Evolutionary conservation across 345 rosid genomes (phyloP).

Genomic region (Acer campestre): DNA sequence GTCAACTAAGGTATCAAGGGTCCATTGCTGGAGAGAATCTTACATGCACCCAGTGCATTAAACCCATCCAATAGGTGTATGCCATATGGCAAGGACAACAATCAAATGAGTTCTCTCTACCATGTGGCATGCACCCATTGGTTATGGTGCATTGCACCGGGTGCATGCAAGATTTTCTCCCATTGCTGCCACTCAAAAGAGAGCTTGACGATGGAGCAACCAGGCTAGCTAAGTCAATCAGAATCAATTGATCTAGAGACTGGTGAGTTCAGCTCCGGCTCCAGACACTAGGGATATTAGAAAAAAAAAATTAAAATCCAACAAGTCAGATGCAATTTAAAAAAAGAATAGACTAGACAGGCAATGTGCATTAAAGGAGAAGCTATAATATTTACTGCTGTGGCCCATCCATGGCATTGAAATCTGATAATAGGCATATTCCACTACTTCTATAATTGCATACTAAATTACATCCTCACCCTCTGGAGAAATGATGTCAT

Average conservation of each 20-base stretch:
- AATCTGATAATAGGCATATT: slow-evolving; percentile 8
- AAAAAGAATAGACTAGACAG: not conserved
- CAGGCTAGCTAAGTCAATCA: slow-evolving; percentile 24
- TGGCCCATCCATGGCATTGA: slow-evolving; percentile 9
- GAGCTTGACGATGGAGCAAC: slow-evolving; percentile 12
- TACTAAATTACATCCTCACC: slow-evolving; percentile 18
- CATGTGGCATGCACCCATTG: no score
- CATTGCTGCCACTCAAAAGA: slow-evolving; percentile 21
- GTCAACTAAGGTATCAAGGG: slow-evolving; percentile 34
- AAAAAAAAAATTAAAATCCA: not conserved
- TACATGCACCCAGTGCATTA: no score
- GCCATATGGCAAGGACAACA: no score
- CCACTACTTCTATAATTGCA: slow-evolving; percentile 1
- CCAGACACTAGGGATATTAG: slow-evolving; percentile 20
- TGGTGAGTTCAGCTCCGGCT: slow-evolving; percentile 11
- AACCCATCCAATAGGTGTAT: no score
- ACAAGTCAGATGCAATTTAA: not conserved
- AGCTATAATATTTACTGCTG: slow-evolving; percentile 12
- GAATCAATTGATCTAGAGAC: not conserved
- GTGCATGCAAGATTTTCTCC: no score
- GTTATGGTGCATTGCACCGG: no score
- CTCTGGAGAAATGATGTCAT: not conserved
- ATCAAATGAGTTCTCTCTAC: no score
- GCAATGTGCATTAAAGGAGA: not conserved
- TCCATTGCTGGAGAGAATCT: slow-evolving; percentile 14